These are phyloP conservation scores for Russula sp. DNA, from an alignment of 768 basidiomycete genomes.

Conservation along the genomic window DNA sequence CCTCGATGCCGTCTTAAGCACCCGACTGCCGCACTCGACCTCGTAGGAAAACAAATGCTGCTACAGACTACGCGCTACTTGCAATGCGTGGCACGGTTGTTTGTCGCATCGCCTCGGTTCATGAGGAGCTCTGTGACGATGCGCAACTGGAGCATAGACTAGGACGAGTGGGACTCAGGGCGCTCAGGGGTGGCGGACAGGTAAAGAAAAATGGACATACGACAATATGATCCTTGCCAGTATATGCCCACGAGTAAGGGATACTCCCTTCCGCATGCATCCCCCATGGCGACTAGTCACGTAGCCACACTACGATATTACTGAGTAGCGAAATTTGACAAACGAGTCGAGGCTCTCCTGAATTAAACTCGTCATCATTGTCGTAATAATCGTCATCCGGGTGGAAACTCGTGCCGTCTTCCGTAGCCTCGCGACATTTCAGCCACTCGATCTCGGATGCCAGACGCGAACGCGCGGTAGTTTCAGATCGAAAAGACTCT, in stretches of 20 bases:
- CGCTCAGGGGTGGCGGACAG: background rate
- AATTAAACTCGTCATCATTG: conserved; percentile 51
- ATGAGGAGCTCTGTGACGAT: conserved; percentile 81
- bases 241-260: conserved; percentile 86
- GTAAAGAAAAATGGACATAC: conserved; percentile 45
- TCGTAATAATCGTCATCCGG: conserved; percentile 44
- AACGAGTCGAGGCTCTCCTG: conserved; percentile 67
- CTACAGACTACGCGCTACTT: conserved; percentile 87
- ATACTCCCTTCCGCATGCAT: conserved; percentile 92
- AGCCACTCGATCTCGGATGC: conserved; percentile 30
- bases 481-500: conserved; percentile 20
- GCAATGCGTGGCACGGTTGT: conserved; percentile 78
- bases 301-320: conserved; percentile 83
- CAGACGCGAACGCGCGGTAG: conserved; percentile 28
- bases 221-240: conserved; percentile 92
- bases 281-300: conserved; percentile 84
- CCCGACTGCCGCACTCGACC: conserved; percentile 87
- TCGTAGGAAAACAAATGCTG: conserved; percentile 95
- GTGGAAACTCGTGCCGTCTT: conserved; percentile 38
- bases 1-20: conserved; percentile 84
- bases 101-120: conserved; percentile 68
- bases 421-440: conserved; percentile 38
- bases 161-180: conserved; percentile 18
- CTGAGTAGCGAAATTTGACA: conserved; percentile 84
- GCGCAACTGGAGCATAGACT: conserved; percentile 86